Evolutionary conservation across 371 early-diverging fungal species (phyloP).

Genomic region (Rhizopus microsporus): DNA sequence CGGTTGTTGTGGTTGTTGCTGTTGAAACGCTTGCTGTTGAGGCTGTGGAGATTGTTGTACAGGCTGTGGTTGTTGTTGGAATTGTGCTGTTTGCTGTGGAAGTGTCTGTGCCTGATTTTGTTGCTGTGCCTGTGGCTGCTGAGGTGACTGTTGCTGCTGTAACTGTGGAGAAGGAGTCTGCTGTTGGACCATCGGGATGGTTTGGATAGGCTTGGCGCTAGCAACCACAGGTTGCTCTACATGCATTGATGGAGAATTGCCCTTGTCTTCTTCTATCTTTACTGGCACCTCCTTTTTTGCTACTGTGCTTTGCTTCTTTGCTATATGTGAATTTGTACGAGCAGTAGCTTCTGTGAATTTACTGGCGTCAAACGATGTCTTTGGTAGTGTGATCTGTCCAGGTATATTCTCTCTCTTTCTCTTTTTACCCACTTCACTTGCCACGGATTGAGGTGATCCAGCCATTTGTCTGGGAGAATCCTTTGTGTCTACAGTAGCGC

Average conservation of each 20-base stretch:
- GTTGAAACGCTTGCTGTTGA: slow-evolving; percentile 4
- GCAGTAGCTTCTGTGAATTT: slow-evolving; percentile 33
- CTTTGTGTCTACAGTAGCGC: neutral
- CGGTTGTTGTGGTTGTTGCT: slow-evolving; percentile 3
- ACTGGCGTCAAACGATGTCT: slow-evolving; percentile 40
- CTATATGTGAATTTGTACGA: slow-evolving; percentile 23
- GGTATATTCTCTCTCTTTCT: slow-evolving; percentile 48
- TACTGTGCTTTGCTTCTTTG: slow-evolving; percentile 20
- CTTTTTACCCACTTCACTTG: slow-evolving; percentile 32
- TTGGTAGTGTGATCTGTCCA: slow-evolving; percentile 40
- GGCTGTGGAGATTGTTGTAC: slow-evolving; percentile 10
- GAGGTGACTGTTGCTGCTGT: slow-evolving; percentile 24
- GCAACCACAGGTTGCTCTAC: neutral
- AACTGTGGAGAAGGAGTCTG: slow-evolving; percentile 17
- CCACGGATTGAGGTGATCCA: slow-evolving; percentile 33
- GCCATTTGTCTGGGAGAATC: neutral
- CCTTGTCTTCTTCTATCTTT: slow-evolving; percentile 6
- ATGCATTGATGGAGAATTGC: slow-evolving; percentile 2
- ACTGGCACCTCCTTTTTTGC: slow-evolving; percentile 13
- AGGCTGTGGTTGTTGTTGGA: slow-evolving; percentile 9
- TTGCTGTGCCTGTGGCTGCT: slow-evolving; percentile 25
- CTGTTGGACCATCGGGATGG: slow-evolving; percentile 13
- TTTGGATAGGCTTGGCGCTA: neutral
- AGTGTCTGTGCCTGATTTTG: slow-evolving; percentile 25
- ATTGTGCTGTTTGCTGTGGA: slow-evolving; percentile 6